phyloP scores from a whole-genome alignment of 139 green algal species.

The Chlamydomonas asymmetrica region DNA sequence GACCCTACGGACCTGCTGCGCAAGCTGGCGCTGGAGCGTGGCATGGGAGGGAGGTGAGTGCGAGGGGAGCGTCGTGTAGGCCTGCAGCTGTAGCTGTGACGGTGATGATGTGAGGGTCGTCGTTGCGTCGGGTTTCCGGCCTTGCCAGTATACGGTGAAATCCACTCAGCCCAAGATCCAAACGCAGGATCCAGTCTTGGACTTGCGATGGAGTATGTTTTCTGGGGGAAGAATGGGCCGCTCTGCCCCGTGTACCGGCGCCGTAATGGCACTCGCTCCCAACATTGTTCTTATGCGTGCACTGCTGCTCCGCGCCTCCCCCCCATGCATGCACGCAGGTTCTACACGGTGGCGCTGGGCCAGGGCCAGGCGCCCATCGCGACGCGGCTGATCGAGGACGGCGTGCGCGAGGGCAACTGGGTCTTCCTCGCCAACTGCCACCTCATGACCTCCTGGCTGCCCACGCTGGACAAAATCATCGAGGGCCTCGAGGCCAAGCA shows the following conservation, averaged over 20 bases:
- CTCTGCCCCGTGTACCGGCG: too few species aligned
- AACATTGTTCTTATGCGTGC: too few species aligned
- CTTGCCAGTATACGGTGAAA: too few species aligned
- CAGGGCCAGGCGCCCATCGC: slow-evolving; percentile 79
- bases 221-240: too few species aligned
- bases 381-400: slow-evolving; percentile 78
- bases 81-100: too few species aligned
- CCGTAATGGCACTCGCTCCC: too few species aligned
- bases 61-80: neutral
- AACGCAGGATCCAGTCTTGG: too few species aligned
- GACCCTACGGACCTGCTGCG: slow-evolving; percentile 78
- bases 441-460: slow-evolving; percentile 88
- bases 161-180: too few species aligned
- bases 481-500: slow-evolving; percentile 62
- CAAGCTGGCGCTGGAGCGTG: slow-evolving; percentile 73
- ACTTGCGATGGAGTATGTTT: too few species aligned
- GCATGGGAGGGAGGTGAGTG: slow-evolving; percentile 1
- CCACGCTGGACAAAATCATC: slow-evolving; percentile 83
- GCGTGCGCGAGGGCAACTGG: slow-evolving; percentile 72
- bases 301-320: neutral
- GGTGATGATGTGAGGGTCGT: too few species aligned
- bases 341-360: slow-evolving; percentile 77
- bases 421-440: slow-evolving; percentile 93
- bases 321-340: slow-evolving; percentile 39
- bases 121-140: too few species aligned